Conservation (phyloP, 805 yeast species). For the Candida namnaoensis region DNA sequence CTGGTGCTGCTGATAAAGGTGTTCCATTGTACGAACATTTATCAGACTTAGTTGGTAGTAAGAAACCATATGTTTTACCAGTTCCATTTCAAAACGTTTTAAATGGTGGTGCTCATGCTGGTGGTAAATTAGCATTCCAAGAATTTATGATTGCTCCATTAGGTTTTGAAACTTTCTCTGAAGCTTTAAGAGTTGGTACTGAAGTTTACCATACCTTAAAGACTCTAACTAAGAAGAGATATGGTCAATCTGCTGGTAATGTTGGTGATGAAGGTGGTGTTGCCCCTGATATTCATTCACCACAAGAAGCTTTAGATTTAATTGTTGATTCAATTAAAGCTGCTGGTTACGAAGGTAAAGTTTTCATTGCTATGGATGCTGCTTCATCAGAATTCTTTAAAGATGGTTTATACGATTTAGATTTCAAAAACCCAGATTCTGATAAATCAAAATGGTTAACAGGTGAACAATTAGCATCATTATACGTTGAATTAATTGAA, state of each 20-base stretch:
- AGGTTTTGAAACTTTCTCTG: constrained; percentile 83
- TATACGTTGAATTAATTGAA: constrained; percentile 71
- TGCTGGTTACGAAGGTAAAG: constrained; percentile 94
- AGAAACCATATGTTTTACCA: constrained; percentile 86
- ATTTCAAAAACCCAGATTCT: constrained; percentile 95
- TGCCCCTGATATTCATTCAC: constrained; percentile 94
- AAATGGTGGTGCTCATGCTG: constrained; percentile 99
- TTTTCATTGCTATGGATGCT: constrained; percentile 88
- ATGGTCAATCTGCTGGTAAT: constrained; percentile 98
- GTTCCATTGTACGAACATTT: constrained; percentile 92
- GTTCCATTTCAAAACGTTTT: constrained; percentile 98
- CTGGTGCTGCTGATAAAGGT: constrained; percentile 94
- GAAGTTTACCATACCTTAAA: constrained; percentile 98
- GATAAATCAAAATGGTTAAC: constrained; percentile 87
- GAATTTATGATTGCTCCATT: constrained; percentile 99
- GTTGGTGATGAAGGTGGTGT: constrained; percentile 99
- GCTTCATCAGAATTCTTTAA: constrained; percentile 98
- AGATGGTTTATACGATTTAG: constrained; percentile 95
- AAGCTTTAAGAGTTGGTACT: constrained; percentile 93
- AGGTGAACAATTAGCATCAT: constrained; percentile 78
- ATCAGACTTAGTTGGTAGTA: constrained; percentile 65
- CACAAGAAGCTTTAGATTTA: constrained; percentile 96
- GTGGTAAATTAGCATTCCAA: constrained; percentile 98
- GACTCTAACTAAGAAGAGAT: constrained; percentile 84
- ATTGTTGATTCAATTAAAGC: constrained; percentile 80